phyloP scores from a whole-genome alignment of 2,329 filamentous ascomycete genomes.

The Pseudofabraea citricarpa region DNA sequence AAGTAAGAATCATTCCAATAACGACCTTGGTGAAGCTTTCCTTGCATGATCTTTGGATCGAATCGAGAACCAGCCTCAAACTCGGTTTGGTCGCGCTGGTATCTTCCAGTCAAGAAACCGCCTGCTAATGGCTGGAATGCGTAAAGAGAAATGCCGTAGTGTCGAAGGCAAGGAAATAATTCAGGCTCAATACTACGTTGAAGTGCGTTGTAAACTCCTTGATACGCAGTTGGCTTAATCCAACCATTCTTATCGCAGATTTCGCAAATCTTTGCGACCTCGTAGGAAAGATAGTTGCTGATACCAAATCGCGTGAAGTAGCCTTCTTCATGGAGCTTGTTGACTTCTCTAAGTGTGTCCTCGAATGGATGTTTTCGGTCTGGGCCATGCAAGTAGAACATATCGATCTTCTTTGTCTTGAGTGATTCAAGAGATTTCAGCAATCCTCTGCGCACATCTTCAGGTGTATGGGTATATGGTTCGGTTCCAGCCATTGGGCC shows the following conservation, averaged over 20 bases:
- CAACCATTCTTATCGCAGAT: constrained; percentile 29
- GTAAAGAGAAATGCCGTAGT: constrained; percentile 57
- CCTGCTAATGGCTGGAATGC: constrained; percentile 55
- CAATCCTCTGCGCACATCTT: constrained; percentile 43
- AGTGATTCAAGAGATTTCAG: constrained; percentile 48
- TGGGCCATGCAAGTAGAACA: constrained; percentile 24
- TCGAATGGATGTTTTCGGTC: constrained; percentile 24
- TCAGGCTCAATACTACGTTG: constrained; percentile 54
- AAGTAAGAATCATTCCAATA: constrained; percentile 62
- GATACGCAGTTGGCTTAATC: constrained; percentile 29
- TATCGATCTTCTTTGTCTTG: constrained; percentile 37
- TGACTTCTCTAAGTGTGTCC: constrained; percentile 23
- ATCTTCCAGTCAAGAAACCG: constrained; percentile 38
- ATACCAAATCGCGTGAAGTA: constrained; percentile 46
- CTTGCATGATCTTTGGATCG: constrained; percentile 40
- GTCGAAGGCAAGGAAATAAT: constrained; percentile 50
- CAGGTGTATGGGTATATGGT: constrained; percentile 41
- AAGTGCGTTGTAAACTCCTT: constrained; percentile 28
- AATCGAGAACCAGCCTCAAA: constrained; percentile 15
- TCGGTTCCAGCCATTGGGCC: constrained; percentile 42
- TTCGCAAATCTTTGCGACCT: constrained; percentile 24
- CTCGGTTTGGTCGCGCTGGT: constrained; percentile 42
- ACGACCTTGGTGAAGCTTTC: constrained; percentile 44
- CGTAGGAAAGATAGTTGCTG: constrained; percentile 50
- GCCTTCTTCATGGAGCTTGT: constrained; percentile 29